Conservation (phyloP, 192 early-diverging fungal genomes). For the Entomortierella chlamydospora region DNA sequence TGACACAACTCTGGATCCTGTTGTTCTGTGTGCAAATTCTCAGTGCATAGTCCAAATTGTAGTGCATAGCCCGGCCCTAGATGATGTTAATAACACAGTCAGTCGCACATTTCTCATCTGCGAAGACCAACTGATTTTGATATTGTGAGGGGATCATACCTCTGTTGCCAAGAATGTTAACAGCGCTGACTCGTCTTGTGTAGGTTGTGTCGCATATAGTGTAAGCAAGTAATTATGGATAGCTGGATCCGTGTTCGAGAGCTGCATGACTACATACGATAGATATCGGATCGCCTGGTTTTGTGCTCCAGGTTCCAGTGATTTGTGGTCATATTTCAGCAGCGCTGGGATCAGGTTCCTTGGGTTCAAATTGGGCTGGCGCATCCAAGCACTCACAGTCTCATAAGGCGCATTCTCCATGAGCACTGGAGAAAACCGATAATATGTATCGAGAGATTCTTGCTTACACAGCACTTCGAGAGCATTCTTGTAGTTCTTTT, state of each 20-base stretch:
- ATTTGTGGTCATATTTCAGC: slow-evolving; percentile 79
- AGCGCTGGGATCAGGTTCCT: slow-evolving; percentile 90
- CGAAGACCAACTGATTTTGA: no score
- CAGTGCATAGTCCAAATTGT: slow-evolving; percentile 92
- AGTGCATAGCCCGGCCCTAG: slow-evolving; percentile 83
- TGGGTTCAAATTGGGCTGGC: slow-evolving; percentile 84
- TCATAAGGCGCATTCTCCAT: slow-evolving; percentile 89
- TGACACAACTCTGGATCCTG: slow-evolving; percentile 88
- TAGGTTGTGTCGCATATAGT: slow-evolving; percentile 76
- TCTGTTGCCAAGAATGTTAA: slow-evolving; percentile 81
- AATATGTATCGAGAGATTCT: slow-evolving; percentile 84
- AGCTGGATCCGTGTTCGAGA: slow-evolving; percentile 84
- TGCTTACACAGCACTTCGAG: slow-evolving; percentile 84
- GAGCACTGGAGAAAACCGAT: slow-evolving; percentile 87
- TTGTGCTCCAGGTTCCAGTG: slow-evolving; percentile 48
- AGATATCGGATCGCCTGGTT: slow-evolving; percentile 94
- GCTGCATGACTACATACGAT: slow-evolving; percentile 80
- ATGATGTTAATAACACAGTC: no score
- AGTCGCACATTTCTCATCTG: no score
- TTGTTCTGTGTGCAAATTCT: slow-evolving; percentile 87
- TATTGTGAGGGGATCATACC: no score
- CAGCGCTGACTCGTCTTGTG: slow-evolving; percentile 75
- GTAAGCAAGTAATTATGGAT: slow-evolving; percentile 95
- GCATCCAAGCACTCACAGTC: slow-evolving; percentile 89
- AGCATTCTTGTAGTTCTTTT: slow-evolving; percentile 80